Evolutionary conservation across 1,284 basidiomycete genomes (phyloP), one percentile per base, ranked within the genome.

Genomic region (Boletus mariae): DNA sequence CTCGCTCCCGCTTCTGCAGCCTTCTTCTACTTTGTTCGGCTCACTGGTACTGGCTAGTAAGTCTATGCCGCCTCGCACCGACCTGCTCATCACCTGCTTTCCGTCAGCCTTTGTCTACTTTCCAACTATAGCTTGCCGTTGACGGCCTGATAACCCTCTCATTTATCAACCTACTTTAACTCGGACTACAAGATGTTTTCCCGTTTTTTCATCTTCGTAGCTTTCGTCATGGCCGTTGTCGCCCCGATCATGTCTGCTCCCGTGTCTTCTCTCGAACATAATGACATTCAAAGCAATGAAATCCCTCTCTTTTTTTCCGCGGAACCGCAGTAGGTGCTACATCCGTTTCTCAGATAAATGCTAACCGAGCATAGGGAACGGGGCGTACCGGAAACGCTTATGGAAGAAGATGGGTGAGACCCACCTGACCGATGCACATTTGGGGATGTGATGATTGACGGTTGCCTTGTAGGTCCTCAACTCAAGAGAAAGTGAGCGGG

Each of bases 31-130:
- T 58, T 54, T 56, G 23, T 52, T 58, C n/a, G 56, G 59, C 53
- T 53, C 52, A 51, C 41, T 50, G 56, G 56, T 56, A 52, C 56
- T 59, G 60, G 59, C 55, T 59, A 59, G 54, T 61, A 56, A 61
- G 57, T 56, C 17, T 15, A 47, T 12, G 10, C 15, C 8, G 6
- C 12, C 5, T 32, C 6, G 12, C n/a, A 9, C 23, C 31, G 11
- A 15, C 17, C 15, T 35, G 31, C 51, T 55, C 35, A 51, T 37
- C 10, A 20, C 29, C 26, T 20, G 12, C 15, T 29, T 31, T 45
- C 5, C 2, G 5, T 31, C 28, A 45, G 43, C 43, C 17, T 45
- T 31, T 45, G 13, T 31, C 26, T 45, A 26, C 8, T 44, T 26
- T 6, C n/a, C n/a, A 20, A 44, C 28, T 28, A 28, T 51, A 43